Evolutionary conservation across 441 rosid genomes (phyloP).

Genomic region (Corymbia citriodora): DNA sequence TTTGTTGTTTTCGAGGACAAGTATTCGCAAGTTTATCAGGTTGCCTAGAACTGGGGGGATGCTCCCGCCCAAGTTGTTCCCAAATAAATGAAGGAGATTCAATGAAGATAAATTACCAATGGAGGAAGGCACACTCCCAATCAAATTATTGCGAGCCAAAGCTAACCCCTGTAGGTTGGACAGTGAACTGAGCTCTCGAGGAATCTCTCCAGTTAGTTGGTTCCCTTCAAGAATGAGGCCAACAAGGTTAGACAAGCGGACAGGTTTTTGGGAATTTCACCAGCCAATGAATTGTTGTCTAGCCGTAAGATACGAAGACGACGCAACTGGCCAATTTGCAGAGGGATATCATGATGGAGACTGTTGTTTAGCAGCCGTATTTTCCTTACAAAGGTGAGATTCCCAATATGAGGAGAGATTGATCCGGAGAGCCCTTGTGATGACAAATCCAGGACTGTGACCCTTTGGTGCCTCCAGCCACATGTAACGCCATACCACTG

Average conservation of each 20-base stretch:
- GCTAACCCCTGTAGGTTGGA: rapidly evolving
- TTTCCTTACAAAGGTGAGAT: conserved; percentile 1
- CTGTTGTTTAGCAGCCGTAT: not conserved
- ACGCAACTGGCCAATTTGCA: not conserved
- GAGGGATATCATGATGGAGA: not conserved
- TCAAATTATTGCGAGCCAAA: rapidly evolving
- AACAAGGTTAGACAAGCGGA: not conserved
- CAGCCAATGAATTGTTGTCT: not conserved
- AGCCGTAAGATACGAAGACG: rapidly evolving
- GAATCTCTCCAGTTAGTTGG: not conserved
- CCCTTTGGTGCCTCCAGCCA: not conserved
- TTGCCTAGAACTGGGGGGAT: not conserved
- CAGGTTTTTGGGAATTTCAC: conserved; percentile 3
- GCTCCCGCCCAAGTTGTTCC: not conserved
- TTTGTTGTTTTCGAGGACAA: rapidly evolving
- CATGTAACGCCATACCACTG: conserved; percentile 5
- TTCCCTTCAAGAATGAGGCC: rapidly evolving
- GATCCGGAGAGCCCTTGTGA: not conserved
- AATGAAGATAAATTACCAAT: not conserved
- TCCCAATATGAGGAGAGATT: conserved; percentile 10
- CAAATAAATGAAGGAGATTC: rapidly evolving
- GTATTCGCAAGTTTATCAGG: rapidly evolving
- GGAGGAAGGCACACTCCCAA: not conserved
- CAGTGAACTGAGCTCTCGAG: not conserved
- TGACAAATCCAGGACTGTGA: not conserved